Evolutionary conservation across 306 rosid species (phyloP), one percentile per base, ranked within the genome.

Genomic region (Castanospermum australe): DNA sequence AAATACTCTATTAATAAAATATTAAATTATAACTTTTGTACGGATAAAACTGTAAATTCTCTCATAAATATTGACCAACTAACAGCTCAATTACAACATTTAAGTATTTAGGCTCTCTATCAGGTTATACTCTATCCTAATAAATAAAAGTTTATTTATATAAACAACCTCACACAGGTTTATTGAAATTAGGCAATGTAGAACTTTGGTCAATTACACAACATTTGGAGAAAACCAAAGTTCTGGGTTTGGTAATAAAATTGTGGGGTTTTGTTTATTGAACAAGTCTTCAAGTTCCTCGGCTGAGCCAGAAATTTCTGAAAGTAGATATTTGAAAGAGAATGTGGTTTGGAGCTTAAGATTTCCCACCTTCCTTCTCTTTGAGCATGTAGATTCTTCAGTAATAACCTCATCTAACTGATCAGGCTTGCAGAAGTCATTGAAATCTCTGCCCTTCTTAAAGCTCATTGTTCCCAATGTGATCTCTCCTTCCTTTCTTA

Each of bases 331-430:
- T 56, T 44, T 48, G 79, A 74, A 83, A 3, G 88, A 57, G 83
- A 73, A 64, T 33, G 75, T 13, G 38, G 79, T 85, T 45, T 74
- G 81, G 30, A 82, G 88, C 79, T 80, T 85, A 56, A 82, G 69
- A 13, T 80, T 56, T 69, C 72, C 66, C 71, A 71, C 33, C 48
- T 82, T 86, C 67, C 81, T 88, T 82, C 78, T 84, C 72, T 69
- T 82, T 55, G 30, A 55, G 50, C 30, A 60, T 5, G 18, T 32
- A 17, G 79, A 33, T 75, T 89, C 68, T 71, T 82, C 79, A 21
- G 73, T 17, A 28, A 11, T 14, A 70, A 48, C 48, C 21, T 42
- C 55, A 59, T 22, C 84, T 33, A 69, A 22, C 62, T 66, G 73
- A 57, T 71, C 73, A n/a, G 80, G 74, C 39, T 79, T 32, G 52